A percentile compares a stretch with the other conserved stretches of the same genome.
These are phyloP conservation scores for Calocybe indica DNA, from an alignment of 768 basidiomycete genomes.

Conservation along the genomic window DNA sequence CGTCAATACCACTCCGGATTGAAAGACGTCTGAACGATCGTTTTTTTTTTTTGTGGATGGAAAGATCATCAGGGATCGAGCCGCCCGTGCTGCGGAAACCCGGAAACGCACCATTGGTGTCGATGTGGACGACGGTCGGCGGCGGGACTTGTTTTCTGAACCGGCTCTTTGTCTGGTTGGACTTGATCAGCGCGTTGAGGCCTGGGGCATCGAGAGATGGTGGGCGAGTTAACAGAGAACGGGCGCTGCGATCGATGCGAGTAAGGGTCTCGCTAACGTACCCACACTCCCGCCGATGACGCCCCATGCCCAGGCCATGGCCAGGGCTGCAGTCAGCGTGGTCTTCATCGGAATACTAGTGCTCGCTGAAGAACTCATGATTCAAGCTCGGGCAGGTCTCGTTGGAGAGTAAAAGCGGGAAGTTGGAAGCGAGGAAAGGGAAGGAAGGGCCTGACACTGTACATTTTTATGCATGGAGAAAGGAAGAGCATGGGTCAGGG, in stretches of 20 bases:
- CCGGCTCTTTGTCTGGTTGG: slow-evolving; percentile 29
- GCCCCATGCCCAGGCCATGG: slow-evolving; percentile 14
- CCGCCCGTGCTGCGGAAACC: not conserved
- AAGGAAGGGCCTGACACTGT: too few relatives aligned
- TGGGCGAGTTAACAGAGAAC: not conserved
- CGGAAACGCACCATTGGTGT: slow-evolving; percentile 25
- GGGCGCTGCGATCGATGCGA: not conserved
- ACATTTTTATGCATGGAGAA: too few relatives aligned
- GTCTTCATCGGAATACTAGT: slow-evolving; percentile 7
- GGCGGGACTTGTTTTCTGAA: slow-evolving; percentile 25
- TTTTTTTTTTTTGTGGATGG: not conserved
- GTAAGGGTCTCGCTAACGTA: not conserved
- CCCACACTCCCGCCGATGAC: slow-evolving; percentile 16
- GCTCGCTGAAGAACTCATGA: not conserved
- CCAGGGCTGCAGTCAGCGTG: slow-evolving; percentile 9
- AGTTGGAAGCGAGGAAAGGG: too few relatives aligned
- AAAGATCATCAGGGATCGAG: not conserved
- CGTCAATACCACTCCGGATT: slow-evolving; percentile 29
- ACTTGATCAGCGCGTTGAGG: slow-evolving; percentile 35
- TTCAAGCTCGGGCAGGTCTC: too few relatives aligned
- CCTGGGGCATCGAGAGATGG: slow-evolving; percentile 14
- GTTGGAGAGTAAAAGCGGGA: too few relatives aligned
- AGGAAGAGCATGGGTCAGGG: too few relatives aligned
- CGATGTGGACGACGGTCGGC: slow-evolving; percentile 27
- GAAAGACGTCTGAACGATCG: slow-evolving; percentile 28